A percentile compares a stretch with the other conserved stretches of the same genome.
Conservation (phyloP, 306 rosid genomes). For the Lablab purpureus region DNA sequence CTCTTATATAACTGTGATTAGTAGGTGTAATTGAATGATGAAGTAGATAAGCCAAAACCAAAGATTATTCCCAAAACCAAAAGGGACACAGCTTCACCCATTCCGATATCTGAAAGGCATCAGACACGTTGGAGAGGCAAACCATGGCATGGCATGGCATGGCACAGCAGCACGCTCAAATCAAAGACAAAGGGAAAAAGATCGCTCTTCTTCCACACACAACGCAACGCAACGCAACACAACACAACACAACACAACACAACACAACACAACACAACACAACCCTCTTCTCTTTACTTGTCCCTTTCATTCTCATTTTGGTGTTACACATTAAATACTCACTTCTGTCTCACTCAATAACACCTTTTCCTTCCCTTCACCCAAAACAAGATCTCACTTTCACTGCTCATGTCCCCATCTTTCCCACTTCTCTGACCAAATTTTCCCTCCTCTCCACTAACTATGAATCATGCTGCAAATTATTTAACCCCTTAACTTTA, state of each 20-base stretch:
- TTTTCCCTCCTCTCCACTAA: slow-evolving; percentile 42
- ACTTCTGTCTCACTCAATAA: not conserved
- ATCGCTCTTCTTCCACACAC: not conserved
- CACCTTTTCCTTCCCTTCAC: slow-evolving; percentile 29
- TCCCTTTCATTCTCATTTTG: not conserved
- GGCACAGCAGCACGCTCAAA: not conserved
- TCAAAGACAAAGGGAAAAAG: not conserved
- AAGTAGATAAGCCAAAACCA: not conserved
- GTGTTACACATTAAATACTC: slow-evolving; percentile 1
- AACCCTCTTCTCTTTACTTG: slow-evolving; percentile 1
- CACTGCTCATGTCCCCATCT: slow-evolving; percentile 52
- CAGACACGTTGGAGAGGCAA: slow-evolving; percentile 10
- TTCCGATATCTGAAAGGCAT: slow-evolving; percentile 40
- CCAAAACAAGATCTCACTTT: slow-evolving; percentile 51
- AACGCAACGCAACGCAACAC: no score
- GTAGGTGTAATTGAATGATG: not conserved
- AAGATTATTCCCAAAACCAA: not conserved
- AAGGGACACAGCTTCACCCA: slow-evolving; percentile 41
- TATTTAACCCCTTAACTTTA: slow-evolving; percentile 24
- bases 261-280: no score
- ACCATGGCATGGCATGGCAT: not conserved
- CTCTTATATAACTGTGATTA: no score
- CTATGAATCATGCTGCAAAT: slow-evolving; percentile 34
- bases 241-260: no score
- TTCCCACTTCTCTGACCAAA: slow-evolving; percentile 57